Evolutionary conservation across 768 basidiomycete genomes (phyloP), one percentile per base, ranked within the genome.

Genomic region (Naematelia encephala): DNA sequence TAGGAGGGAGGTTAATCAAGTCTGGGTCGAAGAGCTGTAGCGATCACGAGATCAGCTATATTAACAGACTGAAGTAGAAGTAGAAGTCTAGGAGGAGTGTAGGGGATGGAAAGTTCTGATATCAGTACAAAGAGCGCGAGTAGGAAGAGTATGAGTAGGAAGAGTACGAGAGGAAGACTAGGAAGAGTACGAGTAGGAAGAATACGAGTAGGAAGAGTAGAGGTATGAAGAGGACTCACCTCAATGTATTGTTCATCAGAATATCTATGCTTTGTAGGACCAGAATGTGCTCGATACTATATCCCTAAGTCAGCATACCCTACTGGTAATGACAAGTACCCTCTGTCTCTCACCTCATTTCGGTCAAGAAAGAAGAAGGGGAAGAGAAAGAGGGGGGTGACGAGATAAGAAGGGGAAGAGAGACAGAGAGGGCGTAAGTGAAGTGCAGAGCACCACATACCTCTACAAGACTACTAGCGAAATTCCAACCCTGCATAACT

Each of bases 191-290:
- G n/a, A n/a, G n/a, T n/a, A n/a, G n/a, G n/a, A n/a, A n/a, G n/a
- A n/a, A n/a, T n/a, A 39, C 16, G 16, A 39, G 8, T 16, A 16
- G 34, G 34, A 39, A 39, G 34, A 39, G 34, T 8, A 39, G 16
- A 16, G 16, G 16, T 16, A 39, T 5, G 47, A 46, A 55, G 51
- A 16, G 3, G 19, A 57, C 67, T 56, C 39, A 72, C 74, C 66
- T 75, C 74, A 56, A 75, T 75, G 43, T 73, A 75, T 49, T 75
- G 74, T 52, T 75, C 74, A 49, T 75, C 74, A 16, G 66, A 60
- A 47, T 68, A 69, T 3, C 74, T 58, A 54, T 73, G 69, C 43
- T 75, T 75, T 1, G 66, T 66, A 2, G 67, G 70, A 5, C 72
- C 72, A 22, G 74, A 67, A 55, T 72, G 70, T 0, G 72, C 57